Conservation (phyloP, 208 protist species). For the Trypanosoma caninum region DNA sequence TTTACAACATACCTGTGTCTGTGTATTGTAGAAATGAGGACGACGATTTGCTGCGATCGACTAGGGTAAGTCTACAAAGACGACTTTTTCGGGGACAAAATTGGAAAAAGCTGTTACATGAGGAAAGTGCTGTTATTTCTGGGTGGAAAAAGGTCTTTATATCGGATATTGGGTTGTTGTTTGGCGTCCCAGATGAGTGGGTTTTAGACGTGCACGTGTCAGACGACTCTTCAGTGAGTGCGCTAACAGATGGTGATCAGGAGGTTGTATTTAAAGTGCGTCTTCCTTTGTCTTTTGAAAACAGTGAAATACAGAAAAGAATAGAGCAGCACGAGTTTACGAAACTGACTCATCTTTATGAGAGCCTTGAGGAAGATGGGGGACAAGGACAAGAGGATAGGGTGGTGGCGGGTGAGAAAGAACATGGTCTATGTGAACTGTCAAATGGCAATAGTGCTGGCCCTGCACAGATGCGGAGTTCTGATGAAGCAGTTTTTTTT, state of each 20-base stretch:
- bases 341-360: slow-evolving; percentile 9
- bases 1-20: slow-evolving; percentile 1
- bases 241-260: neutral
- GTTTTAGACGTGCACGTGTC: slow-evolving; percentile 13
- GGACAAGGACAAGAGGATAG: neutral
- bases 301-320: neutral
- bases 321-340: slow-evolving; percentile 23
- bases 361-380: slow-evolving; percentile 3
- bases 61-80: slow-evolving; percentile 1
- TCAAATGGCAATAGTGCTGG: too few relatives aligned
- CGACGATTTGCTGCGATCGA: neutral
- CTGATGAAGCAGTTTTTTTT: too few relatives aligned
- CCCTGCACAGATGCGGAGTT: too few relatives aligned
- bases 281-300: slow-evolving; percentile 14
- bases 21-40: neutral
- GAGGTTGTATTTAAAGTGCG: slow-evolving; percentile 17
- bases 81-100: slow-evolving; percentile 13
- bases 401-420: neutral
- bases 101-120: slow-evolving; percentile 17
- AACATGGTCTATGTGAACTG: neutral
- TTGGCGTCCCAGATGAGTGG: slow-evolving; percentile 19
- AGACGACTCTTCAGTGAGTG: neutral
- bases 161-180: slow-evolving; percentile 5
- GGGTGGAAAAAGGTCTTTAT: slow-evolving; percentile 20
- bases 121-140: neutral